phyloP scores from a whole-genome alignment of 495 filamentous ascomycete species.

The Xeromyces bisporus region DNA sequence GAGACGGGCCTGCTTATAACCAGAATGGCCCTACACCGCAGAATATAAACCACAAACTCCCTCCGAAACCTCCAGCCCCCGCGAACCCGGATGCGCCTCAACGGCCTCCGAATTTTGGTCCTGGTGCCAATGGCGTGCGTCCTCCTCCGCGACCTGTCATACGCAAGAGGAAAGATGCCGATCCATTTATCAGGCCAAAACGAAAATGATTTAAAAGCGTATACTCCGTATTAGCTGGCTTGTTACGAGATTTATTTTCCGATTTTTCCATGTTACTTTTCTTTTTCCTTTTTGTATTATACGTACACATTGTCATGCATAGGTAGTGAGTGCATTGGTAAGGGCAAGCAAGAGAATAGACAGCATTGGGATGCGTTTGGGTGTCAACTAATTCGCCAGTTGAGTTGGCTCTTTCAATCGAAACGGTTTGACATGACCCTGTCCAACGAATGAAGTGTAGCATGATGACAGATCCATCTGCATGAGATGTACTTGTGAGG shows the following conservation, averaged over 20 bases:
- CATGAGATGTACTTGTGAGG: not conserved
- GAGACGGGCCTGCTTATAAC: conserved; percentile 17
- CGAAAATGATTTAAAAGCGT: conserved; percentile 10
- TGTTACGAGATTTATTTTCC: not conserved
- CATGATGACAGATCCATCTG: not conserved
- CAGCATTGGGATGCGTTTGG: not conserved
- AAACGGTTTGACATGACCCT: too few species aligned
- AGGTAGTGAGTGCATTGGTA: too few species aligned
- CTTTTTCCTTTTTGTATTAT: not conserved
- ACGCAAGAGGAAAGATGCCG: conserved; percentile 31
- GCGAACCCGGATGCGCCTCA: too few species aligned
- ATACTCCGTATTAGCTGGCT: not conserved
- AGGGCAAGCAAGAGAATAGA: not conserved
- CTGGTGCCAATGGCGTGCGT: conserved; percentile 8
- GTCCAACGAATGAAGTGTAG: too few species aligned
- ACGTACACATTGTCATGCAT: too few species aligned
- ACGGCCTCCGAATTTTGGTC: conserved; percentile 5
- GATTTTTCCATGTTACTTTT: conserved; percentile 3
- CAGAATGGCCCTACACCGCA: conserved; percentile 5
- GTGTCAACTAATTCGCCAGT: too few species aligned
- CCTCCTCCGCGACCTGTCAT: conserved; percentile 24
- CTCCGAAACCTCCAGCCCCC: conserved; percentile 4
- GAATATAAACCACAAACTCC: conserved; percentile 2
- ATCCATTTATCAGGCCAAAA: conserved; percentile 38
- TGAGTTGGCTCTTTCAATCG: too few species aligned